phyloP scores from a whole-genome alignment of 1,284 basidiomycete genomes.

The Tranzscheliella williamsii region DNA sequence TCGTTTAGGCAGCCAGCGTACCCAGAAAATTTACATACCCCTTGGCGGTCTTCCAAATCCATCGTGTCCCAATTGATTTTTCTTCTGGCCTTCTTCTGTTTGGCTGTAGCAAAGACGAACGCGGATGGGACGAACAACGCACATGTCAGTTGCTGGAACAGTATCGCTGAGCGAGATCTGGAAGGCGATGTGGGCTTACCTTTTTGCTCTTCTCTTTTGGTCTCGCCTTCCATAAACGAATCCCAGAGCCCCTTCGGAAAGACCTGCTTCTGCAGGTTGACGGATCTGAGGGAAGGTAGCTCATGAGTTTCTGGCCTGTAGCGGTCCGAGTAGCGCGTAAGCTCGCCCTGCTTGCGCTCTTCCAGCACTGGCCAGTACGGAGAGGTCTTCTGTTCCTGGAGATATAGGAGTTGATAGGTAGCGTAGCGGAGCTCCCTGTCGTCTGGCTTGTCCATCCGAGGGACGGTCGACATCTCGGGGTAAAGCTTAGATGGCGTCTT shows the following conservation, averaged over 20 bases:
- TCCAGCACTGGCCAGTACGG: constrained; percentile 39
- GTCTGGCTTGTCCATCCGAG: constrained; percentile 30
- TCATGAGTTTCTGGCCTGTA: constrained; percentile 47
- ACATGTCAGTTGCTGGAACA: neutral
- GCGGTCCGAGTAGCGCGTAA: constrained; percentile 50
- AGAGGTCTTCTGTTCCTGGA: constrained; percentile 41
- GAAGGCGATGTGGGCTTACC: constrained; percentile 1
- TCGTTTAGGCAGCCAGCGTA: no score
- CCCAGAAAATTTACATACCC: no score
- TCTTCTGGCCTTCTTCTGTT: constrained; percentile 20
- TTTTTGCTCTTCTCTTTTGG: constrained; percentile 37
- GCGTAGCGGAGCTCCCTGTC: constrained; percentile 40
- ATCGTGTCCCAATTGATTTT: constrained; percentile 54
- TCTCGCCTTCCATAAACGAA: constrained; percentile 53
- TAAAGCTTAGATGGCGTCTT: constrained; percentile 45
- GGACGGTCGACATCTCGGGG: constrained; percentile 21
- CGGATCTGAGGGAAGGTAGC: constrained; percentile 36
- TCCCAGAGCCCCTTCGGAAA: constrained; percentile 56
- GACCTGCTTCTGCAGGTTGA: constrained; percentile 48
- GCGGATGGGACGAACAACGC: no score
- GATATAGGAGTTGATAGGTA: constrained; percentile 39
- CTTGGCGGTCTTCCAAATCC: constrained; percentile 42
- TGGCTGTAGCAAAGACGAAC: constrained; percentile 3
- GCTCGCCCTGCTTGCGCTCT: constrained; percentile 35
- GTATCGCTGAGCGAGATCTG: neutral